Base-by-base conservation (phyloP, 768 basidiomycete species). In the Hericium rajendrae region DNA sequence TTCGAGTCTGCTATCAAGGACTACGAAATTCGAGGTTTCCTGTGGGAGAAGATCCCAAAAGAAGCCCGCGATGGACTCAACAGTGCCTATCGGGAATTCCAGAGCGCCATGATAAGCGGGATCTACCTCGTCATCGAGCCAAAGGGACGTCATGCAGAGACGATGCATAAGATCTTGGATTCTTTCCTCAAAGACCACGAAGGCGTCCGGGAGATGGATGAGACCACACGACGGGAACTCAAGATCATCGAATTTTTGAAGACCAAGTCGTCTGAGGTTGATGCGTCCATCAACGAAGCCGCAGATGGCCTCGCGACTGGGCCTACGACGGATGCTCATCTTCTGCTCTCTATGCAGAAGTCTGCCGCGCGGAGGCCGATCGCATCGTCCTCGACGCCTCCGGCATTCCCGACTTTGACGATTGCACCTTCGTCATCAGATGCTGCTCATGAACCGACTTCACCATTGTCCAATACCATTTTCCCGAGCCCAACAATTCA, bases 1-100 rank as follows among this genome's bases (percentile, higher is more conserved):
- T 94, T 95, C 65, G 91, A 95, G 60, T 91, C 90, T 12, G 91
- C 93, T 4, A 82, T 91, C 63, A 85, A 84, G 66, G 93, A 95
- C 68, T 94, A 88, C 66, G 78, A 84, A 62, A 83, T 93, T 59
- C 83, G 90, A 52, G 79, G 81, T 58, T 78, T 77, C 3, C 91
- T 90, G 67, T 75, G 84, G 58, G 76, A 82, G 57, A 71, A 74
- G 24, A 76, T 83, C 57, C 76, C 83, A 0, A 79, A 78, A 64
- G 86, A 86, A 65, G 80, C 79, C 13, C 80, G 79, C 22, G 81
- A 82, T 63, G 85, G 86, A 51, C 76, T 90, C 28, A 83, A 88
- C 64, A 90, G 88, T 60, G 87, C 86, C 6, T 92, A 91, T 66
- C 77, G 90, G 56, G 90, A 91, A 65, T 93, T 93, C 70, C 90